Evolutionary conservation across 441 rosid genomes (phyloP), one percentile per base, ranked within the genome.

Genomic region (Pelargonium myrrhifolium): DNA sequence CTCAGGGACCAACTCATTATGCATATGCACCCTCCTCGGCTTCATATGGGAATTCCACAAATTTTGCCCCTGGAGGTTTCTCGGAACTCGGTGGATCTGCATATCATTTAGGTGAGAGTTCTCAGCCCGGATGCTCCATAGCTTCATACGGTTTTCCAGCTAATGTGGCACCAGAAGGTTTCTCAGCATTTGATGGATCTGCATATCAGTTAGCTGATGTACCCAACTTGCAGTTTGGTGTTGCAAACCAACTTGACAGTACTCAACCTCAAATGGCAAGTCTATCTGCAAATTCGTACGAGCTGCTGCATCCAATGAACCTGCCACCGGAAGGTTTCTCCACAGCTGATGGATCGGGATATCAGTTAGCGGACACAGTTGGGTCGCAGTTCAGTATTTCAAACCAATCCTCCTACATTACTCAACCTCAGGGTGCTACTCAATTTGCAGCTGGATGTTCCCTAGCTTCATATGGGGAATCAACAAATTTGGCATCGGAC

Each of bases 201-300:
- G 1, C 56, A 35, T 21, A 59, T 42, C 72, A 42, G 58, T n/a
- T 9, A 49, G 18, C 59, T 66, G 64, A 71, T 31, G 4, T 68
- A 71, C 37, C 11, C 3, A 21, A 56, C 26, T 21, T 56, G 21
- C 61, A 56, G 35, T 21, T 58, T 58, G 12, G n/a, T 43, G n/a
- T 43, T 43, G n/a, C 14, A 22, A 58, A 22, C n/a, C 62, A 58
- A 2, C 35, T 12, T 11, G 49, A 43, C n/a, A 43, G 14, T 43
- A 43, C 49, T 43, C n/a, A 12, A 43, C 49, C 49, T 43, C 49
- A 43, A 12, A 43, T 10, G n/a, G 1, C 49, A 1, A 1, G 14
- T 11, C n/a, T 1, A 2, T 43, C 49, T 11, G 49, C 49, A 37
- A 37, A 7, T 11, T 43, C 49, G 2, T 43, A 43, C 11, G 49